Conservation (phyloP, 805 yeast genomes). For the Candida easanensis region DNA sequence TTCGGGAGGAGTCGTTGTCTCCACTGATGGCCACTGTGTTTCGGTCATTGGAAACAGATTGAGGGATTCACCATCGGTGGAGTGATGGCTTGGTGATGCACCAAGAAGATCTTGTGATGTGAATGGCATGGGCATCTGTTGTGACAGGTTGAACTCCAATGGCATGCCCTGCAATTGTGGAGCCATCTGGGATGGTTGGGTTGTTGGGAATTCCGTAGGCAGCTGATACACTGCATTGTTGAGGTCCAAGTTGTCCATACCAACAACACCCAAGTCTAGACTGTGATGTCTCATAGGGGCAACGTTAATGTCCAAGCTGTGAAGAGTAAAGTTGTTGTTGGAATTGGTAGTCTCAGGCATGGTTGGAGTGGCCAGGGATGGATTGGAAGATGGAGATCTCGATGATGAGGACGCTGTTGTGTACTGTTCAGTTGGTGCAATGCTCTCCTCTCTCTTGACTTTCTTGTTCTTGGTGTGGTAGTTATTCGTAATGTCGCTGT, state of each 20-base stretch:
- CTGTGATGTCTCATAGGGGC: constrained; percentile 27
- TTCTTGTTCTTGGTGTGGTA: constrained; percentile 9
- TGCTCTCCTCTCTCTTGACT: constrained; percentile 12
- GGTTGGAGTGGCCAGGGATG: constrained; percentile 3
- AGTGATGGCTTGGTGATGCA: constrained; percentile 6
- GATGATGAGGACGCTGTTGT: neutral
- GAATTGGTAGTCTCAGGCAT: neutral
- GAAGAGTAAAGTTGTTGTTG: constrained; percentile 11
- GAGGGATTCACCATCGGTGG: constrained; percentile 4
- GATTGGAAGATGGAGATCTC: neutral
- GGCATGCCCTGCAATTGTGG: neutral
- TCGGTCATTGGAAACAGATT: constrained; percentile 1
- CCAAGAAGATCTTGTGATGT: constrained; percentile 1
- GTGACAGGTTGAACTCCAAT: neutral
- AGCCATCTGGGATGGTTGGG: neutral
- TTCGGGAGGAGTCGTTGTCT: constrained; percentile 18
- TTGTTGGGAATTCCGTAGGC: constrained; percentile 13
- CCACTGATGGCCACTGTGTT: constrained; percentile 20
- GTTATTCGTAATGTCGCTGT: constrained; percentile 20
- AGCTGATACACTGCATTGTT: constrained; percentile 6
- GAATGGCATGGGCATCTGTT: neutral
- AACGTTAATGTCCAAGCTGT: constrained; percentile 23
- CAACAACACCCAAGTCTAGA: constrained; percentile 20
- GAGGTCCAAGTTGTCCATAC: constrained; percentile 17
- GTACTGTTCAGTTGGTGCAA: constrained; percentile 9